Conservation (phyloP, 805 yeast genomes). For the Pichia rugopelliculosa region DNA sequence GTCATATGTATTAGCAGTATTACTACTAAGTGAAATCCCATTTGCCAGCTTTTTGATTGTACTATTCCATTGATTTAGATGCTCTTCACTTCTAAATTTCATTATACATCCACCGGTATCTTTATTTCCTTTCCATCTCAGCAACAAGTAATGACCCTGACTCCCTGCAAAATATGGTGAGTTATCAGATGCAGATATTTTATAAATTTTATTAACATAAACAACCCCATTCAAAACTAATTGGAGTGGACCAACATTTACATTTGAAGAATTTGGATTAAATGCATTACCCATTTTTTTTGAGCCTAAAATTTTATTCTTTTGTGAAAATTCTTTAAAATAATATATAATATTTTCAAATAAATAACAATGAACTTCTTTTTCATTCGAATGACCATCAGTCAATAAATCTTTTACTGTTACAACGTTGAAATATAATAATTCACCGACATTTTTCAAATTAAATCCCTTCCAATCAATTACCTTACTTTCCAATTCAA, state of each 20-base stretch:
- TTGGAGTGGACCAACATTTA: conserved; percentile 8
- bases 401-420: conserved; percentile 51
- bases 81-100: conserved; percentile 77
- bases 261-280: conserved; percentile 4
- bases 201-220: conserved; percentile 23
- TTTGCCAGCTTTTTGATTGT: conserved; percentile 45
- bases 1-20: not conserved
- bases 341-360: conserved; percentile 62
- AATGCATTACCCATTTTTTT: conserved; percentile 35
- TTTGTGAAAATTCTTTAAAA: conserved; percentile 52
- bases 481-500: conserved; percentile 65
- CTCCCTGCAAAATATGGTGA: conserved; percentile 20
- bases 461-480: conserved; percentile 90
- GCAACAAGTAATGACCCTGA: conserved; percentile 51
- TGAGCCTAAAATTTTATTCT: conserved; percentile 40
- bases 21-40: not conserved
- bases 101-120: conserved; percentile 83
- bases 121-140: conserved; percentile 77
- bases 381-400: conserved; percentile 56
- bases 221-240: conserved; percentile 27
- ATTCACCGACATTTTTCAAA: conserved; percentile 73
- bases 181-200: conserved; percentile 24
- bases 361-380: conserved; percentile 82
- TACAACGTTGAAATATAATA: conserved; percentile 66
- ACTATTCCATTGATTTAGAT: conserved; percentile 72